These are phyloP conservation scores for Symbiodinium natans DNA, from an alignment of 73 alveolate species.

Conservation along the genomic window DNA sequence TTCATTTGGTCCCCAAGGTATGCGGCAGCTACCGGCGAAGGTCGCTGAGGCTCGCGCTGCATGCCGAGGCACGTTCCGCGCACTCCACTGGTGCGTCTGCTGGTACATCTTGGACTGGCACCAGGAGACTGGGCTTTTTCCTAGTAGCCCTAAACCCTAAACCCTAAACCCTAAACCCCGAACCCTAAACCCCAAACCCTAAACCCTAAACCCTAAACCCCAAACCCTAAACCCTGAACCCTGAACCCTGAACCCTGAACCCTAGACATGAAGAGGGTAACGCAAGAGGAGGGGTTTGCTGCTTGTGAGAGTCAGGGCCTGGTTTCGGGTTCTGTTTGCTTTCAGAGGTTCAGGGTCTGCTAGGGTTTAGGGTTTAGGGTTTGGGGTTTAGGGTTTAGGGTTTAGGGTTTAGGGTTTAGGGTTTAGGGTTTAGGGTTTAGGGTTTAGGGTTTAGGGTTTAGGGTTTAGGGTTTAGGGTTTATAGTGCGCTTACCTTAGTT, in stretches of 20 bases:
- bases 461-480: neutral
- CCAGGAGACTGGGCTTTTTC: neutral
- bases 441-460: neutral
- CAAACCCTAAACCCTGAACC: too few species aligned
- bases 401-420: neutral
- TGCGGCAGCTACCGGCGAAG: neutral
- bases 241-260: neutral
- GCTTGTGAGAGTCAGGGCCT: neutral
- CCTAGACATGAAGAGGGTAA: neutral
- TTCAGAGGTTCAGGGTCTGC: neutral
- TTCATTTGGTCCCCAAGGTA: neutral
- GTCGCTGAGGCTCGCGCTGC: slow-evolving; percentile 17
- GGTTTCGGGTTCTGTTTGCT: neutral
- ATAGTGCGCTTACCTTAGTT: too few species aligned
- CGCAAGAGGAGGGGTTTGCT: neutral
- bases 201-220: too few species aligned
- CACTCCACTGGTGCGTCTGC: slow-evolving; percentile 92
- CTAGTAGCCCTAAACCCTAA: too few species aligned
- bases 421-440: neutral
- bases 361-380: too few species aligned
- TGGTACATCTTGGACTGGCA: slow-evolving; percentile 29
- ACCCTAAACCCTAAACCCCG: too few species aligned
- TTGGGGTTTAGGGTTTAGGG: neutral
- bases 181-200: too few species aligned
- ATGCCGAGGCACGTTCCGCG: slow-evolving; percentile 46